Percentiles rank a stretch among this genome's conserved stretches.
Conservation (phyloP, 805 yeast species). For the Pichia kluyveri region DNA sequence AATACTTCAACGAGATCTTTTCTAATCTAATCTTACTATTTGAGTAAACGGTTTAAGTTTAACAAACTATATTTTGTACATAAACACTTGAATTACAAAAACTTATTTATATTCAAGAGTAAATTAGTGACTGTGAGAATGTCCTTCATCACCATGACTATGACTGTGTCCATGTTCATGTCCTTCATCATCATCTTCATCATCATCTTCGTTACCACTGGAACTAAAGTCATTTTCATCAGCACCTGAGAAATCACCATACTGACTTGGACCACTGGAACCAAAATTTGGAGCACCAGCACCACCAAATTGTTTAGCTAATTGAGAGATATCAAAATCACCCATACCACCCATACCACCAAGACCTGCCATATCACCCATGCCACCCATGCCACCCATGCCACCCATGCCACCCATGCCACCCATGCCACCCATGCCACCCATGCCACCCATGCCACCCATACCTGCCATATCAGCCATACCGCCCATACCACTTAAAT, state of each 20-base stretch:
- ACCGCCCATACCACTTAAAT: slow-evolving; percentile 8
- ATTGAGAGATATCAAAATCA: slow-evolving; percentile 20
- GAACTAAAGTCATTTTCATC: slow-evolving; percentile 20
- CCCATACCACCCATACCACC: background rate
- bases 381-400: slow-evolving; percentile 6
- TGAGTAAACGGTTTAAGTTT: too few relatives aligned
- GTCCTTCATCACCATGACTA: background rate
- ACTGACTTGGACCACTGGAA: slow-evolving; percentile 16
- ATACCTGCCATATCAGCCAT: slow-evolving; percentile 6
- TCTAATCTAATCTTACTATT: too few relatives aligned
- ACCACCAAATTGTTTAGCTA: slow-evolving; percentile 26
- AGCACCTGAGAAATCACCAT: slow-evolving; percentile 14
- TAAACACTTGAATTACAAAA: background rate
- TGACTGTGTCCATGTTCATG: slow-evolving; percentile 1
- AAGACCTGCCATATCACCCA: slow-evolving; percentile 5
- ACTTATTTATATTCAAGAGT: background rate
- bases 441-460: slow-evolving; percentile 8
- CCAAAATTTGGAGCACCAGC: slow-evolving; percentile 48
- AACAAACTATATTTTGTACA: too few relatives aligned
- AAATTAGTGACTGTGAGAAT: background rate
- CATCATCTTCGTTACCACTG: slow-evolving; percentile 22
- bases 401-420: slow-evolving; percentile 8
- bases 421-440: slow-evolving; percentile 1
- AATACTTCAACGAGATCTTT: too few relatives aligned
- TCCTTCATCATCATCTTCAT: slow-evolving; percentile 9